Evolutionary conservation across 768 basidiomycete genomes (phyloP).

Genomic region (Lactarius akahatsu): DNA sequence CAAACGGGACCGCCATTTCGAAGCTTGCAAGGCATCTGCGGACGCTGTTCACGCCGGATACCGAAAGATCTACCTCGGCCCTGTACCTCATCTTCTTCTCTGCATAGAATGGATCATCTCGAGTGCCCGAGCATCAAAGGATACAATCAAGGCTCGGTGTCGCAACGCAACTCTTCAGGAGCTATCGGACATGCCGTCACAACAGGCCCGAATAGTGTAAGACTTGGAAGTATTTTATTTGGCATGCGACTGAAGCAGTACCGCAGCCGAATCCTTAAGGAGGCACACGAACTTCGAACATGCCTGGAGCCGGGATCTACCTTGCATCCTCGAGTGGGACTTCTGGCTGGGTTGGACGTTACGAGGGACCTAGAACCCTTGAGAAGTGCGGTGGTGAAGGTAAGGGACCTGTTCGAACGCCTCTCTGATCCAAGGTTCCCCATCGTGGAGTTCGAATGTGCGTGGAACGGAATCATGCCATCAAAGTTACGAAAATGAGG

Average conservation of each 20-base stretch:
- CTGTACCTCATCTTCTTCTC: slow-evolving; percentile 22
- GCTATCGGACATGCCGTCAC: neutral
- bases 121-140: neutral
- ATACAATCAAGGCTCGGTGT: neutral
- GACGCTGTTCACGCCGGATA: slow-evolving; percentile 5
- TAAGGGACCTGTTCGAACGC: slow-evolving; percentile 5
- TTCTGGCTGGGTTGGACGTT: neutral
- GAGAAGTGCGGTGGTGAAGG: slow-evolving; percentile 4
- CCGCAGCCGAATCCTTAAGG: slow-evolving; percentile 2
- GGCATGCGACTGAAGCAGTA: neutral
- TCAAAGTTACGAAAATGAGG: too few species aligned
- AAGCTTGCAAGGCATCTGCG: slow-evolving; percentile 13
- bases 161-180: slow-evolving; percentile 3
- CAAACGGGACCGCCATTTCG: slow-evolving; percentile 13
- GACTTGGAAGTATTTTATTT: neutral
- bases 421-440: slow-evolving; percentile 12
- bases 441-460: slow-evolving; percentile 11
- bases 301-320: slow-evolving; percentile 2
- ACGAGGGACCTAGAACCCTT: slow-evolving; percentile 4
- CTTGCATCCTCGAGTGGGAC: neutral
- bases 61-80: slow-evolving; percentile 19
- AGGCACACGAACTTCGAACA: neutral
- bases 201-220: neutral
- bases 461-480: slow-evolving; percentile 22
- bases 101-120: slow-evolving; percentile 17